Base-by-base conservation (phyloP, 345 rosid species). In the Camelina sativa region DNA sequence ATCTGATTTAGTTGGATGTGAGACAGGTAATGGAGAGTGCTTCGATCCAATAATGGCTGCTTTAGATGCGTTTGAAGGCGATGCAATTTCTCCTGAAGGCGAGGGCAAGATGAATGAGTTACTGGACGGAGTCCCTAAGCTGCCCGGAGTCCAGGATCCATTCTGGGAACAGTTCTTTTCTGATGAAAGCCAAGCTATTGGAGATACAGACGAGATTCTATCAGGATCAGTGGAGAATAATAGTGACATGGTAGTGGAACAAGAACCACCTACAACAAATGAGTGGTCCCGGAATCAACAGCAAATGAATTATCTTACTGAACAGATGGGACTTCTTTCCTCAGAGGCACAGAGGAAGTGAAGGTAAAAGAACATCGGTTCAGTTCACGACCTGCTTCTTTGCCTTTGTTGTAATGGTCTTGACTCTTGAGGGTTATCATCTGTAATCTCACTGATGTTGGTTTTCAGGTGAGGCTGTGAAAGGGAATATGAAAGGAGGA, bases 141-240 rank as follows among this genome's bases (percentile, higher is more conserved):
- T 92, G 63, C 94, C 91, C 0, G 82, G 85, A 63, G 77, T 84
- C 48, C 81, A 77, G 69, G 84, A 88, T 60, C 69, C 75, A 28
- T 91, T 93, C 73, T 89, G 93, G 96, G 91, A 86, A 66, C 91
- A 85, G 74, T 84, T 87, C 67, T 84, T 89, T 67, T 56, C 80
- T 11, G 77, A 77, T 30, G 83, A 78, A 35, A 85, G 79, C 64
- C 88, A 85, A 11, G 66, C 40, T 5, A 68, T 76, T 25, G 93
- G 82, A 63, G 95, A 89, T 44, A 74, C 86, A 0, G 90, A 89
- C 63, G 80, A 86, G 69, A 78, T 73, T 35, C 72, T 69, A 73
- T 79, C 89, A 51, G 84, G 76, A 47, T 79, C 82, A 35, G 68
- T 80, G 50, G 93, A 83, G 69, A 72, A 71, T 59, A 72, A 62